Percentiles rank a stretch among this genome's conserved stretches.
Conservation (phyloP, 176 grass and related monocot species). For the Carex kokanica region DNA sequence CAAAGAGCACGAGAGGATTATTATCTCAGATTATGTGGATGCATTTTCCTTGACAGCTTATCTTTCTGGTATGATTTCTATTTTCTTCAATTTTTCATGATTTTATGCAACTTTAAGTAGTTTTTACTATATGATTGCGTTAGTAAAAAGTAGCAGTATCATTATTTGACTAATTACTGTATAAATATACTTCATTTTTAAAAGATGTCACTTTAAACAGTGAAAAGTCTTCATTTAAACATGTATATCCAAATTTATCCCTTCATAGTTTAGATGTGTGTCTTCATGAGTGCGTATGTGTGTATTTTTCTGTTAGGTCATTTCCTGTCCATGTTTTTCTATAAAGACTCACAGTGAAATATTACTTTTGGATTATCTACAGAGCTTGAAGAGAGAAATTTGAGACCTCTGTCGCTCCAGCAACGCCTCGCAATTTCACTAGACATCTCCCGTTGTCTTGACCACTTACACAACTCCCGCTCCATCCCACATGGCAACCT, state of each 20-base stretch:
- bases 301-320: neutral
- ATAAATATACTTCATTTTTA: neutral
- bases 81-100: neutral
- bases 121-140: neutral
- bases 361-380: constrained; percentile 25
- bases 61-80: constrained; percentile 55
- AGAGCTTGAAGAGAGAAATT: constrained; percentile 61
- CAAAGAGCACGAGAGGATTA: constrained; percentile 84
- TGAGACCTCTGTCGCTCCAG: constrained; percentile 42
- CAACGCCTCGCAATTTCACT: constrained; percentile 55
- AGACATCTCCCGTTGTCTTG: constrained; percentile 53
- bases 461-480: constrained; percentile 74
- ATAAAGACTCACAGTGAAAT: neutral
- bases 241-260: neutral
- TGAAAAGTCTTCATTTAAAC: neutral
- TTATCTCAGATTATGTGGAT: constrained; percentile 79
- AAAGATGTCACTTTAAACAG: neutral
- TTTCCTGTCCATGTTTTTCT: neutral
- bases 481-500: constrained; percentile 90
- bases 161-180: neutral
- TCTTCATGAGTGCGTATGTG: neutral
- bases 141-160: neutral
- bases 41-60: constrained; percentile 59
- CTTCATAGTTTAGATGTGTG: neutral
- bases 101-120: neutral